phyloP scores from a whole-genome alignment of 2,329 filamentous ascomycete species.

The Pseudopithomyces maydicus region DNA sequence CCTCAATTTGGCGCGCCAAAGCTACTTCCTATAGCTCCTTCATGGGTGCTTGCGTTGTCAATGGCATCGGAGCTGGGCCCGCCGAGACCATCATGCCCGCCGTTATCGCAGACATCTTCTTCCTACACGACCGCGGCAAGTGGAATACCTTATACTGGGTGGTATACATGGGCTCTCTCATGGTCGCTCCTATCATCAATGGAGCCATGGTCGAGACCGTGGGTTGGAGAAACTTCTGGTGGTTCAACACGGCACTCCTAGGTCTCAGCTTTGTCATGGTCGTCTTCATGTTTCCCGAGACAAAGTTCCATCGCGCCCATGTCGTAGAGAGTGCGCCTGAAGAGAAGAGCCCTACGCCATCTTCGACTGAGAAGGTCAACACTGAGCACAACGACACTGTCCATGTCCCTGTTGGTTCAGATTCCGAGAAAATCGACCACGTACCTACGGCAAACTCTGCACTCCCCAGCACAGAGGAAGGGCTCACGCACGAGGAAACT shows the following conservation, averaged over 20 bases:
- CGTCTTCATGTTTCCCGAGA: constrained; percentile 68
- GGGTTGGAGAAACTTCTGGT: constrained; percentile 69
- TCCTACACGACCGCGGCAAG: constrained; percentile 67
- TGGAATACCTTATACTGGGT: constrained; percentile 67
- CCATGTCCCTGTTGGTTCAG: constrained; percentile 19
- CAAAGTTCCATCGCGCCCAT: constrained; percentile 60
- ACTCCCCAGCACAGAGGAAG: constrained; percentile 25
- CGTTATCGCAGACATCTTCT: constrained; percentile 68
- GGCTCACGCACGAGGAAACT: constrained; percentile 37
- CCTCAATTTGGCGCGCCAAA: constrained; percentile 62
- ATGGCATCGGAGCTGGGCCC: constrained; percentile 66
- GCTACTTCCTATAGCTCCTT: constrained; percentile 65
- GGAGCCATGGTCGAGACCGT: constrained; percentile 64
- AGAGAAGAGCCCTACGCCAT: neutral
- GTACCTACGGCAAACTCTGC: constrained; percentile 23
- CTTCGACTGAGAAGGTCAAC: constrained; percentile 27
- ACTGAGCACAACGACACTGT: constrained; percentile 16
- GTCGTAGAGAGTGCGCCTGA: constrained; percentile 26
- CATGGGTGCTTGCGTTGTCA: constrained; percentile 67
- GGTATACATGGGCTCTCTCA: constrained; percentile 66
- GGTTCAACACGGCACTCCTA: constrained; percentile 65
- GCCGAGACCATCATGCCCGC: constrained; percentile 66
- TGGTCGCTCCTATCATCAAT: constrained; percentile 62
- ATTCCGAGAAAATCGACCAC: constrained; percentile 31
- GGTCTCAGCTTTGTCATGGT: constrained; percentile 57